Percentiles rank a stretch among this genome's conserved stretches.
Evolutionary conservation across 805 yeast genomes (phyloP).

Genomic region (Zygoascus ofunaensis): DNA sequence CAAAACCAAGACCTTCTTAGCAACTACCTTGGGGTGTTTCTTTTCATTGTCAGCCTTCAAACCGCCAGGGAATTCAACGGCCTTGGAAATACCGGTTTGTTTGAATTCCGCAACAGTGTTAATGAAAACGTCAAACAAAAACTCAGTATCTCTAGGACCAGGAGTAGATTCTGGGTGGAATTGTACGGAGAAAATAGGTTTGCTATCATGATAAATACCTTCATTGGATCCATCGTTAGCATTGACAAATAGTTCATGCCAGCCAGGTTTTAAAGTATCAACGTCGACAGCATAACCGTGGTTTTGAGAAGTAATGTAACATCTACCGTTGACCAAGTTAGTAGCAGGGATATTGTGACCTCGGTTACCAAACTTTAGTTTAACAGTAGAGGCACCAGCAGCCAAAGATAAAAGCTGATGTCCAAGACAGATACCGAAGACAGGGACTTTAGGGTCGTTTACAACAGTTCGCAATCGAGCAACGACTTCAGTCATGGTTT

Average conservation of each 20-base stretch:
- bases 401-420: conserved; percentile 96
- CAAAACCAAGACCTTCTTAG: conserved; percentile 83
- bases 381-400: conserved; percentile 84
- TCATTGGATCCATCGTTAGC: conserved; percentile 97
- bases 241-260: conserved; percentile 92
- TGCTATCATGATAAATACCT: conserved; percentile 84
- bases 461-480: conserved; percentile 50
- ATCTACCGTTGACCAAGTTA: conserved; percentile 80
- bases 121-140: conserved; percentile 88
- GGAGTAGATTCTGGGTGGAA: conserved; percentile 99
- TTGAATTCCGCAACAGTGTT: conserved; percentile 56
- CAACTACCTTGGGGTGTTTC: conserved; percentile 68
- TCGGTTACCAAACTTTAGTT: conserved; percentile 96
- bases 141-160: conserved; percentile 98
- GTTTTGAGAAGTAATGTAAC: conserved; percentile 97
- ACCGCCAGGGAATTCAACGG: conserved; percentile 91
- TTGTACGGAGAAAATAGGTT: conserved; percentile 95
- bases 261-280: conserved; percentile 59
- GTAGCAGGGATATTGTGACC: conserved; percentile 98
- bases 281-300: conserved; percentile 97
- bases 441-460: conserved; percentile 65
- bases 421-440: conserved; percentile 97
- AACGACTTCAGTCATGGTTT: conserved; percentile 64
- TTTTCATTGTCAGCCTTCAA: conserved; percentile 59
- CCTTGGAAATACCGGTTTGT: conserved; percentile 43